Conservation (phyloP, 2,329 filamentous ascomycete species). For the Diplodia mutila region DNA sequence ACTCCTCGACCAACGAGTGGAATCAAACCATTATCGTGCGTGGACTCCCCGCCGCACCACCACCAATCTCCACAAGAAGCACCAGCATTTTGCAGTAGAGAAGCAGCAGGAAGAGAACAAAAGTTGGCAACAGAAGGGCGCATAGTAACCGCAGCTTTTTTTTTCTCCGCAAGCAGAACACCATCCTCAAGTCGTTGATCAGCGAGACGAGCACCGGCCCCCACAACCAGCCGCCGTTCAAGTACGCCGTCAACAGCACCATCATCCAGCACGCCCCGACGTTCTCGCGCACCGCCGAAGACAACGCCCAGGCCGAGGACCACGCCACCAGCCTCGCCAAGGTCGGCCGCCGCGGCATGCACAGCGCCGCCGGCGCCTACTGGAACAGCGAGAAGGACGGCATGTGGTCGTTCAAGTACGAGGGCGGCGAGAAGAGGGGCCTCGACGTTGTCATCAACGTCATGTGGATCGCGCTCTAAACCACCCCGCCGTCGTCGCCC, state of each 20-base stretch:
- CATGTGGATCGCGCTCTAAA: constrained; percentile 75
- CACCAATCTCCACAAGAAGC: constrained; percentile 28
- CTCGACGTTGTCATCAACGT: constrained; percentile 57
- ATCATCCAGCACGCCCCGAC: constrained; percentile 80
- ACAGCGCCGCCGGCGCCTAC: constrained; percentile 81
- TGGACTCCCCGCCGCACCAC: constrained; percentile 30
- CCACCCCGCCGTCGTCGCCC: neutral
- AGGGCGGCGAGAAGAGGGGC: constrained; percentile 57
- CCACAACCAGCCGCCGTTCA: constrained; percentile 69
- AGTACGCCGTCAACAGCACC: constrained; percentile 96
- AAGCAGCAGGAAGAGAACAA: constrained; percentile 26
- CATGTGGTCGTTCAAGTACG: constrained; percentile 88
- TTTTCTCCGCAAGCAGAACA: constrained; percentile 58
- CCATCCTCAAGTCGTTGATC: constrained; percentile 76
- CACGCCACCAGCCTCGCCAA: constrained; percentile 69
- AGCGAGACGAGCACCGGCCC: constrained; percentile 68
- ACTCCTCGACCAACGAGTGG: constrained; percentile 82
- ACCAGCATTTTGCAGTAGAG: neutral
- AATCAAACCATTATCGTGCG: constrained; percentile 91
- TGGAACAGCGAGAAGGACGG: constrained; percentile 91
- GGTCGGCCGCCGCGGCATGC: constrained; percentile 86
- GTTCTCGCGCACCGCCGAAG: constrained; percentile 46
- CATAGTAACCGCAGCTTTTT: constrained; percentile 4
- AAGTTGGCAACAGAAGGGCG: no score
- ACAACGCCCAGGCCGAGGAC: constrained; percentile 35